phyloP scores from a whole-genome alignment of 768 basidiomycete genomes.

The Cyathus striatus region DNA sequence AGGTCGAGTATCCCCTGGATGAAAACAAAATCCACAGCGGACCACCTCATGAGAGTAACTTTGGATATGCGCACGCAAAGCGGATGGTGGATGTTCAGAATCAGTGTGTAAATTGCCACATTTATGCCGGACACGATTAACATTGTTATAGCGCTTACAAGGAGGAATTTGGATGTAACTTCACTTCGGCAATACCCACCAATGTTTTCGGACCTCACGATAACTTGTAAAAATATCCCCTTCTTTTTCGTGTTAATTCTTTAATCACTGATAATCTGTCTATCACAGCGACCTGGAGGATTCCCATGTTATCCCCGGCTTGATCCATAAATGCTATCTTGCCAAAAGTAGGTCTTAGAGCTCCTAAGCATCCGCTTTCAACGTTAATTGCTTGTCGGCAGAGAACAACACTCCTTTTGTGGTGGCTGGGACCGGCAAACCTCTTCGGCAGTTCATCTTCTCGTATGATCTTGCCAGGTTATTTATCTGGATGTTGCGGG shows the following conservation, averaged over 20 bases:
- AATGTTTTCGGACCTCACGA: conserved; percentile 96
- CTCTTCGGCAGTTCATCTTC: conserved; percentile 96
- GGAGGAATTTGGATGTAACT: conserved; percentile 91
- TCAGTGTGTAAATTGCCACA: conserved; percentile 48
- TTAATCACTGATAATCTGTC: background rate
- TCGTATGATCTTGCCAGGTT: conserved; percentile 93
- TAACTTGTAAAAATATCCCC: conserved; percentile 87
- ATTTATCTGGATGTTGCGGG: conserved; percentile 88
- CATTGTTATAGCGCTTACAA: conserved; percentile 72
- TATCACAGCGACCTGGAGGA: conserved; percentile 70
- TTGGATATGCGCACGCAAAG: conserved; percentile 95
- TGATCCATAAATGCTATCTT: conserved; percentile 90
- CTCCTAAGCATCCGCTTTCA: too few relatives aligned
- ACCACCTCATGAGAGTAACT: conserved; percentile 91
- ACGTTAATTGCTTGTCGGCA: too few relatives aligned
- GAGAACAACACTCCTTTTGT: conserved; percentile 83
- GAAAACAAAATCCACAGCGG: conserved; percentile 91
- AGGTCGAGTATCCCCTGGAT: conserved; percentile 88
- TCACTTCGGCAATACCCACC: conserved; percentile 95
- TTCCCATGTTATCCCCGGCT: conserved; percentile 90
- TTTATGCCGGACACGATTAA: background rate
- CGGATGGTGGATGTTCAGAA: conserved; percentile 94
- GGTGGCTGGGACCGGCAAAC: conserved; percentile 87
- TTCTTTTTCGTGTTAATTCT: background rate
- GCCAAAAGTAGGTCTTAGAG: conserved; percentile 76